Evolutionary conservation across 345 rosid genomes (phyloP).

Genomic region (Arabis hirsuta): DNA sequence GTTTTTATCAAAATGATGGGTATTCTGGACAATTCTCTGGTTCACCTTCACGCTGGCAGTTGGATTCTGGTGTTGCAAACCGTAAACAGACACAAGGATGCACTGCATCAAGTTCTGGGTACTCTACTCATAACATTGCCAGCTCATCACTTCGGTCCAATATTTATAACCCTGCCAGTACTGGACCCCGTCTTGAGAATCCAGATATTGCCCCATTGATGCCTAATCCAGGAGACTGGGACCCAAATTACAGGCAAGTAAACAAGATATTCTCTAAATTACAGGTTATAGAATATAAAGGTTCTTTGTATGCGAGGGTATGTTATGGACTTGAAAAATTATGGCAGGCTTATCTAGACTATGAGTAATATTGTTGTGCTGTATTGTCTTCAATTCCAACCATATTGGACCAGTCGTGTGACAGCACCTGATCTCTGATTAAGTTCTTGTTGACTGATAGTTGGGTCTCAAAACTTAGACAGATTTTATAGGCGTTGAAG

Average conservation of each 20-base stretch:
- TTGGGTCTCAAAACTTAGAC: constrained; percentile 11
- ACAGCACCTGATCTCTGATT: constrained; percentile 18
- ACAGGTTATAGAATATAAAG: constrained; percentile 13
- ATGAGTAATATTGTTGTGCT: constrained; percentile 10
- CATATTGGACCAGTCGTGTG: not conserved
- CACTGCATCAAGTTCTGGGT: constrained; percentile 55
- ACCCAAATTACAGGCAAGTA: constrained; percentile 93
- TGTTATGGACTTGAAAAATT: constrained; percentile 18
- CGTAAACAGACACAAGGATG: constrained; percentile 68
- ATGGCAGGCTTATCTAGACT: constrained; percentile 23
- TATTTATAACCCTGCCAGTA: constrained; percentile 49
- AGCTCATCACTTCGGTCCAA: constrained; percentile 51
- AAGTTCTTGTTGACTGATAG: constrained; percentile 15
- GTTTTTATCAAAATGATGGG: constrained; percentile 60
- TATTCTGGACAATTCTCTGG: constrained; percentile 55
- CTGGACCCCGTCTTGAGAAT: constrained; percentile 56
- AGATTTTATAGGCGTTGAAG: constrained; percentile 1
- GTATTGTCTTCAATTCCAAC: constrained; percentile 5
- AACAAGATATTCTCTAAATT: constrained; percentile 18
- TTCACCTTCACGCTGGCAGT: constrained; percentile 56
- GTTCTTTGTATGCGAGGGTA: constrained; percentile 22
- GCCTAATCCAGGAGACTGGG: constrained; percentile 99
- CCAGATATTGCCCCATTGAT: constrained; percentile 59
- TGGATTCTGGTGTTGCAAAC: constrained; percentile 54
- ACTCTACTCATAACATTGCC: constrained; percentile 56